Evolutionary conservation across 768 basidiomycete genomes (phyloP).

Genomic region (Hygrophoropsis aurantiaca): DNA sequence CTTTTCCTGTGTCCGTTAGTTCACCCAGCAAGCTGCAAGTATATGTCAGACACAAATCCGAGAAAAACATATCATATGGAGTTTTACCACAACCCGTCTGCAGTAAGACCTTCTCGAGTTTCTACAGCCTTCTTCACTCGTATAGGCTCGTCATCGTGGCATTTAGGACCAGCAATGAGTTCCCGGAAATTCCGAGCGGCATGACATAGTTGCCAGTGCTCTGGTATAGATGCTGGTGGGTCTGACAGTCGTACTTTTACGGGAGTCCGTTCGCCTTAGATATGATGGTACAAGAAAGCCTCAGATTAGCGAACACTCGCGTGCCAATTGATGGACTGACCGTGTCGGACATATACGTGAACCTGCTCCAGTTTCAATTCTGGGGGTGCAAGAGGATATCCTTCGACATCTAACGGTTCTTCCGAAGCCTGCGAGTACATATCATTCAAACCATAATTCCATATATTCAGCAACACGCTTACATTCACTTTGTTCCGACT

Average conservation of each 20-base stretch:
- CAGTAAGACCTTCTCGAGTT: slow-evolving; percentile 49
- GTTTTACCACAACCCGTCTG: slow-evolving; percentile 65
- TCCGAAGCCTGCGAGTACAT: slow-evolving; percentile 28
- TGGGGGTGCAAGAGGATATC: slow-evolving; percentile 57
- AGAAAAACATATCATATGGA: neutral
- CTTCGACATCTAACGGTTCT: slow-evolving; percentile 55
- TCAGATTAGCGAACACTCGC: neutral
- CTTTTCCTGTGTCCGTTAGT: slow-evolving; percentile 66
- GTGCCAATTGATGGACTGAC: slow-evolving; percentile 48
- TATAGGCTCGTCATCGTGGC: slow-evolving; percentile 23
- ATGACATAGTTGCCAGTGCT: slow-evolving; percentile 68
- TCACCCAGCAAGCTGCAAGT: slow-evolving; percentile 64
- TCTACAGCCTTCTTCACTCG: slow-evolving; percentile 54
- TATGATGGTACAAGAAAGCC: neutral
- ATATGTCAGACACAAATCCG: neutral
- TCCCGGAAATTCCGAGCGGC: slow-evolving; percentile 50
- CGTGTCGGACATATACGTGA: slow-evolving; percentile 74
- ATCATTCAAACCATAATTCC: neutral
- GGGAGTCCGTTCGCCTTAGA: slow-evolving; percentile 71
- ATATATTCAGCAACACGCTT: slow-evolving; percentile 11
- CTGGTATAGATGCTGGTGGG: slow-evolving; percentile 64
- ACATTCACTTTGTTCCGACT: neutral
- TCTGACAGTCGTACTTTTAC: slow-evolving; percentile 65
- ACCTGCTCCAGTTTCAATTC: slow-evolving; percentile 66
- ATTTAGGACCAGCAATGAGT: slow-evolving; percentile 33